Percentiles rank a stretch among this genome's conserved stretches.
phyloP scores from a whole-genome alignment of 495 filamentous ascomycete species.

The Penicillium atrosanguineum region DNA sequence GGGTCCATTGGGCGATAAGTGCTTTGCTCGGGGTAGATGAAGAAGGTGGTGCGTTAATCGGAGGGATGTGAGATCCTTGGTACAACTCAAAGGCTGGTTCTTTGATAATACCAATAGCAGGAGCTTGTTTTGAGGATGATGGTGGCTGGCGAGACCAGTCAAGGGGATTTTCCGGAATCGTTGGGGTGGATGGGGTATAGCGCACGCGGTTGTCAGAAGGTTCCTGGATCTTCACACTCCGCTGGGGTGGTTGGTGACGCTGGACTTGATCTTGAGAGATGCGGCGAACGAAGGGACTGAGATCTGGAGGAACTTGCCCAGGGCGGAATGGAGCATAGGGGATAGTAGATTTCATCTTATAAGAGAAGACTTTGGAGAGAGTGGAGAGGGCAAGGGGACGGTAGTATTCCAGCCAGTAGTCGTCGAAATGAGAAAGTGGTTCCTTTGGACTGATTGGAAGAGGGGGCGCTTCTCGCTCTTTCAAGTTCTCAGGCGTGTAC shows the following conservation, averaged over 20 bases:
- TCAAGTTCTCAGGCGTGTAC: conserved; percentile 78
- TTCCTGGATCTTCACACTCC: conserved; percentile 47
- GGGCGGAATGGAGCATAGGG: conserved; percentile 67
- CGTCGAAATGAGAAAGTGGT: conserved; percentile 71
- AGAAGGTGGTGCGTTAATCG: conserved; percentile 24
- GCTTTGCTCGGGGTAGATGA: conserved; percentile 51
- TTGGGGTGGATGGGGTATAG: conserved; percentile 1
- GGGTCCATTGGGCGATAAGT: conserved; percentile 76
- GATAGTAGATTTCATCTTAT: conserved; percentile 82
- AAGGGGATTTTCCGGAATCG: conserved; percentile 10
- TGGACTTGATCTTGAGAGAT: conserved; percentile 41
- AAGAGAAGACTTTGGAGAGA: conserved; percentile 84
- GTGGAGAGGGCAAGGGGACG: conserved; percentile 80
- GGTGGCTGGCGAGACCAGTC: conserved; percentile 31
- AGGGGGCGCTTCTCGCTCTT: conserved; percentile 54
- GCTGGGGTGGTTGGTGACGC: conserved; percentile 37
- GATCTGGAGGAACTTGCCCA: conserved; percentile 67
- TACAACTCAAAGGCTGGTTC: conserved; percentile 28
- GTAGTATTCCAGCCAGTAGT: conserved; percentile 99
- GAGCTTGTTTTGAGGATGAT: conserved; percentile 31
- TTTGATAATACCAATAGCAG: conserved; percentile 44
- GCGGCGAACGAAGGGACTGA: conserved; percentile 80
- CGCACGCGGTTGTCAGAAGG: conserved; percentile 20
- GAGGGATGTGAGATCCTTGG: conserved; percentile 19
- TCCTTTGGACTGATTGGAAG: conserved; percentile 50